Conservation (phyloP, 2,329 filamentous ascomycete species). For the Blastomyces gilchristii region DNA sequence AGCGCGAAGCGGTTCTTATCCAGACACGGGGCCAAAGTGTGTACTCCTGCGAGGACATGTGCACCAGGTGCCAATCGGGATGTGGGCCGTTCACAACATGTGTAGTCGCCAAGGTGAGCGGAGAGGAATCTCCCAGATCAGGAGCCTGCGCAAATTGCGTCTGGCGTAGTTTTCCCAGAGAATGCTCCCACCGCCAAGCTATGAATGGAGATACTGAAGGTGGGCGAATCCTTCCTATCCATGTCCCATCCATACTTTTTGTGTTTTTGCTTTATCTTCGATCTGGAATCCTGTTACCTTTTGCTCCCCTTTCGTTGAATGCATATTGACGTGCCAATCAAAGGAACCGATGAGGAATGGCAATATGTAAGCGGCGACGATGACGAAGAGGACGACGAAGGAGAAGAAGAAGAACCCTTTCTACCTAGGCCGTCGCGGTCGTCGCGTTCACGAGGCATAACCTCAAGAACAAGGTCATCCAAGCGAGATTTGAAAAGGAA, state of each 20-base stretch:
- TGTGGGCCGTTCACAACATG: neutral
- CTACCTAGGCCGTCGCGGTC: neutral
- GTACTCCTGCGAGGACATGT: neutral
- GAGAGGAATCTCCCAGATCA: neutral
- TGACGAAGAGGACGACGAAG: neutral
- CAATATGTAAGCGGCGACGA: neutral
- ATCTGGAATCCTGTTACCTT: neutral
- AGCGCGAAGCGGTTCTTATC: neutral
- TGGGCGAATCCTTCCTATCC: neutral
- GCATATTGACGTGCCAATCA: neutral
- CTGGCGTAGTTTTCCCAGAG: neutral
- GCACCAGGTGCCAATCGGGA: neutral
- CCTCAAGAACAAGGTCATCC: neutral
- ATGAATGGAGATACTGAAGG: neutral
- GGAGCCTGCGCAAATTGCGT: constrained; percentile 3
- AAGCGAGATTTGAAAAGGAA: neutral
- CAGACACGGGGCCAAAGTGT: neutral
- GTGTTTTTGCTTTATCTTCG: neutral
- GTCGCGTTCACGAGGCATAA: neutral
- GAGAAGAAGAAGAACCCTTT: neutral
- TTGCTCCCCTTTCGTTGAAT: neutral
- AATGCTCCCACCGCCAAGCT: neutral
- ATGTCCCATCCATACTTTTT: neutral
- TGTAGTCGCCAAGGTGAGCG: neutral
- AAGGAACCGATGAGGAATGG: neutral